Conservation (phyloP, 2,329 filamentous ascomycete genomes). For the Tolypocladium tropicale region DNA sequence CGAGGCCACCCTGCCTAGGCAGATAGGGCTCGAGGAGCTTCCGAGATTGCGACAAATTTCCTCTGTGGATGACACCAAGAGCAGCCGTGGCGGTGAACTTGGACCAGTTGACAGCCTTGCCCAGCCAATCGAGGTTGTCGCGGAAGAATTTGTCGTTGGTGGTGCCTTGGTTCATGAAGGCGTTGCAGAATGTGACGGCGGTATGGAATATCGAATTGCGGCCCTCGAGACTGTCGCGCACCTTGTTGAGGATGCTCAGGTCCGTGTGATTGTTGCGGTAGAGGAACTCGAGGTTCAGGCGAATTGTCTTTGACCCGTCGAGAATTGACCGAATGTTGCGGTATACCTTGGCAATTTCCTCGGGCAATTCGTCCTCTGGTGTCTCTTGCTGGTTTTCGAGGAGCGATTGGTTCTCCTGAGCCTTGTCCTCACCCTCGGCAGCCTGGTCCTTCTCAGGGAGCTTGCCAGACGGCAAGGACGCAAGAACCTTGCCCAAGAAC, state of each 20-base stretch:
- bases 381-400: slow-evolving; percentile 40
- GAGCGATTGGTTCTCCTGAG: slow-evolving; percentile 37
- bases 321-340: slow-evolving; percentile 59
- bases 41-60: slow-evolving; percentile 85
- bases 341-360: slow-evolving; percentile 46
- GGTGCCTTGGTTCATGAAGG: slow-evolving; percentile 98
- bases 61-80: slow-evolving; percentile 90
- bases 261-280: slow-evolving; percentile 94
- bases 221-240: slow-evolving; percentile 89
- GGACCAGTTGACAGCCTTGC: slow-evolving; percentile 98
- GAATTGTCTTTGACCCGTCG: slow-evolving; percentile 85
- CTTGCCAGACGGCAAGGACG: slow-evolving; percentile 57
- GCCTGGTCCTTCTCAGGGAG: slow-evolving; percentile 28
- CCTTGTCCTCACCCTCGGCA: slow-evolving; percentile 32
- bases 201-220: slow-evolving; percentile 98
- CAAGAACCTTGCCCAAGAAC: slow-evolving; percentile 82
- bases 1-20: slow-evolving; percentile 63
- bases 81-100: slow-evolving; percentile 98
- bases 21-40: slow-evolving; percentile 93
- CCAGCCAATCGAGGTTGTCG: slow-evolving; percentile 94
- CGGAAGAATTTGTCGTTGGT: slow-evolving; percentile 98
- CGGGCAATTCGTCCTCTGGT: slow-evolving; percentile 42
- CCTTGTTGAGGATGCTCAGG: slow-evolving; percentile 85
- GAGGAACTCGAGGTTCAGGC: slow-evolving; percentile 90
- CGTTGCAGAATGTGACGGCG: slow-evolving; percentile 92